Evolutionary conservation across 2,329 filamentous ascomycete genomes (phyloP), one percentile per base, ranked within the genome.

Genomic region (Paracamarosporium sp.): DNA sequence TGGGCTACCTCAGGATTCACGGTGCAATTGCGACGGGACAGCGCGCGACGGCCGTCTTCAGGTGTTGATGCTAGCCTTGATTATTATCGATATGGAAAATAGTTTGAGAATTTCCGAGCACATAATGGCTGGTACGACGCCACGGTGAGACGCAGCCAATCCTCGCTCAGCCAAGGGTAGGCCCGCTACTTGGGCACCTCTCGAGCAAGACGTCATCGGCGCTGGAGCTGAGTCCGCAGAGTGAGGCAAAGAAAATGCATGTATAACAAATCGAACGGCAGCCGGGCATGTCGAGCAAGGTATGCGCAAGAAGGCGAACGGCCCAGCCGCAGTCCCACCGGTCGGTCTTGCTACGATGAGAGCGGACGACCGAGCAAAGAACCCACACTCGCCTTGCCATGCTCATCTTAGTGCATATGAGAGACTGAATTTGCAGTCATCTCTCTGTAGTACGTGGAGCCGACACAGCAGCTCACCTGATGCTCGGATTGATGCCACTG

Each of bases 111-210:
- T 45, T 50, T 46, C 38, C 44, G 47, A 38, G 27, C 40, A 31
- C 33, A 43, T 17, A 24, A 24, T 36, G 20, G 43, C 31, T 46
- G 47, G 50, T 40, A 48, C 44, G 46, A 59, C 56, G 56, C 56
- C 56, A 59, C 50, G 40, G 40, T 31, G 35, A 38, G 40, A 33
- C 24, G 27, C 33, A 53, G 47, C 56, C 38, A 55, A 55, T 54
- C 56, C 51, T 24, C 33, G 53, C 31, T n/a, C 13, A 3, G 40
- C 17, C 20, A 50, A 38, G 33, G 31, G 33, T 50, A 38, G 33
- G n/a, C 13, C 9, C 38, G 50, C 17, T 36, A 28, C 24, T 17
- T 6, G 22, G 33, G 22, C 22, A 22, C 31, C n/a, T 5, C 33
- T 20, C 25, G 28, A 30, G 17, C 40, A 36, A 17, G n/a, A 46